phyloP scores from a whole-genome alignment of 2,329 filamentous ascomycete genomes.

The Penicillium digitatum region DNA sequence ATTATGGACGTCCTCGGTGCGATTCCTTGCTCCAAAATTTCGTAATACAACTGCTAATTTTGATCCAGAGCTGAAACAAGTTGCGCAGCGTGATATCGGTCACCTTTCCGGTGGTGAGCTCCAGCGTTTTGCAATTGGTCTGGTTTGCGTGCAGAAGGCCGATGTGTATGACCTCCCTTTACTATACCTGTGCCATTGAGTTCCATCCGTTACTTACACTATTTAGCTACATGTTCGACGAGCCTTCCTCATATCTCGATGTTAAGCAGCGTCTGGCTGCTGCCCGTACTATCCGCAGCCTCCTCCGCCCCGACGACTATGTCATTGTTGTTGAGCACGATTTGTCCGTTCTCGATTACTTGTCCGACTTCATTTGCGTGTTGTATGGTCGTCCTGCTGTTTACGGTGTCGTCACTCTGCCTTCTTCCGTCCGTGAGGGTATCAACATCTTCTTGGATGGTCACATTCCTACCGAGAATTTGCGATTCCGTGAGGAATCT shows the following conservation, averaged over 20 bases:
- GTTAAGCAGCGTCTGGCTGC: conserved; percentile 97
- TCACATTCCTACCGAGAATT: conserved; percentile 95
- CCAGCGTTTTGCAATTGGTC: conserved; percentile 94
- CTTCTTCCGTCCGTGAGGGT: conserved; percentile 92
- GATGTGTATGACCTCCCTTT: conserved; percentile 61
- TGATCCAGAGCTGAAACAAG: conserved; percentile 71
- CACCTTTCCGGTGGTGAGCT: conserved; percentile 94
- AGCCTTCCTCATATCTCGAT: conserved; percentile 97
- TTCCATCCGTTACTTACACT: conserved; percentile 13
- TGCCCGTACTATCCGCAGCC: conserved; percentile 84
- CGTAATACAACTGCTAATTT: conserved; percentile 13
- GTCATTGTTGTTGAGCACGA: conserved; percentile 99
- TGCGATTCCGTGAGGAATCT: conserved; percentile 96
- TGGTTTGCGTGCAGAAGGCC: conserved; percentile 90
- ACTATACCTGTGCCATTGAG: background rate
- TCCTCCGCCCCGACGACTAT: conserved; percentile 85
- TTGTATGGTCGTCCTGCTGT: conserved; percentile 93
- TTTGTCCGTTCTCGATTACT: conserved; percentile 95
- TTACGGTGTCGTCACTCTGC: conserved; percentile 95
- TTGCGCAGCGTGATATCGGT: conserved; percentile 85
- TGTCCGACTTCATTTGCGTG: conserved; percentile 97
- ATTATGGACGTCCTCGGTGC: conserved; percentile 73
- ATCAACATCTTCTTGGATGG: conserved; percentile 99
- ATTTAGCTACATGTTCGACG: conserved; percentile 93
- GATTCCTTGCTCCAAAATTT: background rate